These are phyloP conservation scores for Flaveria robusta DNA, from an alignment of 129 eudicot genomes.

Conservation along the genomic window DNA sequence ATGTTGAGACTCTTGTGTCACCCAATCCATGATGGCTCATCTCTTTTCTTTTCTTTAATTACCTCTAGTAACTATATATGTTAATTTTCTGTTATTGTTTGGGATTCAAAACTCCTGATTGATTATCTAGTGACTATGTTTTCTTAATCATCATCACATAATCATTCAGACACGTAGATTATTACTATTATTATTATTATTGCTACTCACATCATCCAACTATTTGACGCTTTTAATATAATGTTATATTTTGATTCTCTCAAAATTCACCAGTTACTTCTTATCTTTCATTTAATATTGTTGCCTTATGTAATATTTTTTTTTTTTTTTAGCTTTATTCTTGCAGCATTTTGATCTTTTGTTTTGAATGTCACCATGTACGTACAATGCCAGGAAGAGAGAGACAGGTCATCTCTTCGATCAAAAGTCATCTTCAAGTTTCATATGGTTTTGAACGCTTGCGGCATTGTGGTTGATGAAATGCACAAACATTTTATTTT, in stretches of 20 bases:
- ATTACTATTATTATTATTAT: too few relatives aligned
- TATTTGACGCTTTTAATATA: neutral
- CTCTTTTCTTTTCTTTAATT: too few relatives aligned
- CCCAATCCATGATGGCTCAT: neutral
- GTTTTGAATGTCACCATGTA: too few relatives aligned
- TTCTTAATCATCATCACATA: neutral
- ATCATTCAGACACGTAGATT: too few relatives aligned
- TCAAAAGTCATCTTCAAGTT: neutral
- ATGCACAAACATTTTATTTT: too few relatives aligned
- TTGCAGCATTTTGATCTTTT: neutral
- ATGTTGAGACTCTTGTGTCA: constrained; percentile 13
- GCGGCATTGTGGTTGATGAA: neutral
- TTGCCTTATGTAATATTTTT: too few relatives aligned
- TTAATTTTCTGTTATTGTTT: too few relatives aligned
- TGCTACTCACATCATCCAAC: neutral
- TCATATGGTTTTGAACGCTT: neutral
- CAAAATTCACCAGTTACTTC: neutral
- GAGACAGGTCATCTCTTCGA: too few relatives aligned
- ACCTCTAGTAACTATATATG: neutral
- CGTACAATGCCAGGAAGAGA: too few relatives aligned
- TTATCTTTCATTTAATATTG: neutral
- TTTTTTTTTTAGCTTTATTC: too few relatives aligned
- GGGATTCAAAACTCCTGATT: neutral
- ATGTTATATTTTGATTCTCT: neutral
- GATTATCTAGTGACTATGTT: neutral